Evolutionary conservation across 768 basidiomycete species (phyloP).

Genomic region (Trametes meyenii): DNA sequence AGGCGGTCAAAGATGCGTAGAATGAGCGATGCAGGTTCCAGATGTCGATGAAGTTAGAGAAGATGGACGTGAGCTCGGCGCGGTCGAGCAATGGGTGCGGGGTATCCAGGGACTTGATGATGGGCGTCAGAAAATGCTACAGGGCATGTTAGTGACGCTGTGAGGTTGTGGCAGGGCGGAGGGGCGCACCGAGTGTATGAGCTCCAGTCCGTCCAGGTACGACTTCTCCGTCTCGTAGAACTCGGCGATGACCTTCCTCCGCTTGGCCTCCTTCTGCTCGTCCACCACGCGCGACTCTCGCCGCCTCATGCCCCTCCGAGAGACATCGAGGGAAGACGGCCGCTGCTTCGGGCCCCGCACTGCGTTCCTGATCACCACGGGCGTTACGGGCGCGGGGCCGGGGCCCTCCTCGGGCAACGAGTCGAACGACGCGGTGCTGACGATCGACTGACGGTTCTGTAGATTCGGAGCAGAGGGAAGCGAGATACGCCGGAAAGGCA

Average conservation of each 20-base stretch:
- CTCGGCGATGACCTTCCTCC: constrained; percentile 74
- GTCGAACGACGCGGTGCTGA: constrained; percentile 74
- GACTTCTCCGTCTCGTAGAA: constrained; percentile 81
- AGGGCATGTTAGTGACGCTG: constrained; percentile 9
- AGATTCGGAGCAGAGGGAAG: constrained; percentile 44
- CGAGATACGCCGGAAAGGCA: constrained; percentile 50
- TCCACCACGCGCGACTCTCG: constrained; percentile 47
- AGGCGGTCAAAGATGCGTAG: constrained; percentile 57
- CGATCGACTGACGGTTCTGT: constrained; percentile 63
- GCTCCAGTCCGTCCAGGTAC: constrained; percentile 80
- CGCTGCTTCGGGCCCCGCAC: constrained; percentile 32
- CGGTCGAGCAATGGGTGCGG: constrained; percentile 70
- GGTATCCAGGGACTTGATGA: constrained; percentile 74
- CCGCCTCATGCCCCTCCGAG: constrained; percentile 41
- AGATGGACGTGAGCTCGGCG: constrained; percentile 68
- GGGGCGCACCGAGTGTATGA: constrained; percentile 73
- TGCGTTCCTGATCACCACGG: constrained; percentile 38
- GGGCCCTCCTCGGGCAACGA: constrained; percentile 61
- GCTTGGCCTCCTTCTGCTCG: constrained; percentile 55
- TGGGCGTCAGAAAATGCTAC: constrained; percentile 82
- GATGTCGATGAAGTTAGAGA: constrained; percentile 90
- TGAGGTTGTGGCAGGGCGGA: not conserved
- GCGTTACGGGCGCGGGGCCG: constrained; percentile 32
- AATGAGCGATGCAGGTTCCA: constrained; percentile 87
- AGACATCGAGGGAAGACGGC: constrained; percentile 44